Base-by-base conservation (phyloP, 2,329 filamentous ascomycete genomes). In the Phialophora chinensis region DNA sequence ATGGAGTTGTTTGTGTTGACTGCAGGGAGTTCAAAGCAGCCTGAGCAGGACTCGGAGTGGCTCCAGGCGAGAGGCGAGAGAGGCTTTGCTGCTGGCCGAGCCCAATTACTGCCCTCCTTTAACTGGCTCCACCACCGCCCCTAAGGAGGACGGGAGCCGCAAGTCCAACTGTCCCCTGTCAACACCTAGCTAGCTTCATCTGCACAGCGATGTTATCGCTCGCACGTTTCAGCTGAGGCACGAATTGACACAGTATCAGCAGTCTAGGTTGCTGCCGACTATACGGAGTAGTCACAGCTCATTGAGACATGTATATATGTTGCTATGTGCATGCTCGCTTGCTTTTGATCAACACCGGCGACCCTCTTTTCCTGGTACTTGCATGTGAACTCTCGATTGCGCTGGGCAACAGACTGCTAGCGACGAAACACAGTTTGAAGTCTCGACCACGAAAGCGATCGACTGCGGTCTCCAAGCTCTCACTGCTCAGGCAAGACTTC, bases 111-210 rank as follows among this genome's bases (percentile, higher is more conserved):
- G 38, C 57, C 29, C 35, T 60, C 42, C 44, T 47, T 60, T 50
- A 33, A 60, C 44, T 31, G 23, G 57, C 38, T 44, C 57, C 42
- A 60, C 57, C 23, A 38, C 57, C 57, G 57, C 50, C 25, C 57
- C 44, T 60, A 60, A 33, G 23, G 44, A 52, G 20, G 14, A 12
- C 20, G 11, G 20, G 49, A 52, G 49, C 49, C 49, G 49, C 49
- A 52, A 52, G 20, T 17, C 49, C 49, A 25, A 23, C 20, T 25
- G 49, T 52, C 47, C 47, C 47, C 47, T 50, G 47, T 42, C 38
- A 42, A 14, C 38, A 42, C 14, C 14, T 8, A 17, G 38, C 38
- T 44, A 44, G 38, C 38, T 17, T 44, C 38, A n/a, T 44, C 38
- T 8, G 17, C 38, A 2, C 17, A n/a, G 17, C 2, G n/a, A n/a